These are phyloP conservation scores for Macrolepiota fuliginosa DNA, from an alignment of 768 basidiomycete genomes.

Conservation along the genomic window DNA sequence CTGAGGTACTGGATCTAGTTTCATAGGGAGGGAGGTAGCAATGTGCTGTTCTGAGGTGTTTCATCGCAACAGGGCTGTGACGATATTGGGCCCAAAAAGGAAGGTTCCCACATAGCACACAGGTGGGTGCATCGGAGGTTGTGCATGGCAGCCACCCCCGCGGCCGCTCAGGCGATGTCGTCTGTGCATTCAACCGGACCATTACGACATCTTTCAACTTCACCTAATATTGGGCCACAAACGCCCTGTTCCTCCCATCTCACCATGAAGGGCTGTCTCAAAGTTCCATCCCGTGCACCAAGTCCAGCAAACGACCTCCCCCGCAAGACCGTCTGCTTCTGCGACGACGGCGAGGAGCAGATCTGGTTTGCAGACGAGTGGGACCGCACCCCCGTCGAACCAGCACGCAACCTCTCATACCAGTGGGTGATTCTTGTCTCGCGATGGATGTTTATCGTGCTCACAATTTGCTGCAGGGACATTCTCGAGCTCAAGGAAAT, in stretches of 20 bases:
- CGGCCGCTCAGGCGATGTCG: no score
- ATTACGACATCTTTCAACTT: no score
- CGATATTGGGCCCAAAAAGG: no score
- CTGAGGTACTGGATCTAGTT: no score
- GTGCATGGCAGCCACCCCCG: no score
- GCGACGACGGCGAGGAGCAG: constrained; percentile 50
- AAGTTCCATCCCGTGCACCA: constrained; percentile 23
- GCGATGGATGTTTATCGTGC: constrained; percentile 3
- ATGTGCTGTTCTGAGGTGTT: no score
- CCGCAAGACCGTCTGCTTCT: constrained; percentile 64
- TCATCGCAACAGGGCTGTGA: no score
- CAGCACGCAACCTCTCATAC: constrained; percentile 60
- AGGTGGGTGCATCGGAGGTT: no score
- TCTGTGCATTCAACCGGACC: no score
- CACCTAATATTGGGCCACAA: neutral
- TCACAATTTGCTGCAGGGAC: constrained; percentile 38
- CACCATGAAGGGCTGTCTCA: constrained; percentile 39
- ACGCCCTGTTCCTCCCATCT: neutral
- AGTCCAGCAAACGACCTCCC: constrained; percentile 18
- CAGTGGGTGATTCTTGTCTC: constrained; percentile 45
- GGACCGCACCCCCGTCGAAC: constrained; percentile 73
- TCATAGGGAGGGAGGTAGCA: no score
- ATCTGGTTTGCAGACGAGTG: constrained; percentile 71
- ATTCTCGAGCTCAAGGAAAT: constrained; percentile 69
- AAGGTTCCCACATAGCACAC: no score